Evolutionary conservation across 805 yeast species (phyloP), one percentile per base, ranked within the genome.

Genomic region (Priceomyces melissophilus): DNA sequence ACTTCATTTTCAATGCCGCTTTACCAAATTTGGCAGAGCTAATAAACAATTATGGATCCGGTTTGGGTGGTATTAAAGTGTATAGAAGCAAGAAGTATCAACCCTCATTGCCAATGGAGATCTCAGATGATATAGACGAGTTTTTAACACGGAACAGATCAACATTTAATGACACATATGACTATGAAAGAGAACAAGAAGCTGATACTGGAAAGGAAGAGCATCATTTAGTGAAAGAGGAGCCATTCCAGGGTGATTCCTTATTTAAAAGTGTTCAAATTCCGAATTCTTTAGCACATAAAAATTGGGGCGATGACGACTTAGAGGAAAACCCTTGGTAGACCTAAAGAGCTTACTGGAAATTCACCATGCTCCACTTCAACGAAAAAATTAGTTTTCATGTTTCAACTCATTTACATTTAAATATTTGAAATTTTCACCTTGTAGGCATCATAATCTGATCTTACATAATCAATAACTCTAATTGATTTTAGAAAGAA

Each of bases 21-120:
- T 62, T 88, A 23, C 97, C 97, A 1, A 80, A 82, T n/a, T 53
- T 79, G 8, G 65, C 78, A 2, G 96, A 91, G 59, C 63, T 88
- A 58, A 72, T 87, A 17, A 79, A 76, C 41, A 73, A 75, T 32
- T 91, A 87, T 70, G 95, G 96, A 2, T 78, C 87, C 1, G 89
- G 90, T 7, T 54, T 81, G 12, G 83, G 86, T 3, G 86, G 87
- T 2, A 60, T 77, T 1, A 72, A 78, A 39, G 69, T 69, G 31
- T 65, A 68, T 14, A 73, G 81, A 38, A 76, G 84, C 13, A 67
- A 69, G 42, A 65, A 73, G 39, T 82, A 72, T 53, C 87, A 82
- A 56, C 96, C 97, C 1, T 65, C 78, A 15, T 61, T 89, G 35
- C 91, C 96, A 0, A 63, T 79, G 14, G 79, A 78, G 12, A 69